Conservation (phyloP, 352 stramenopile genomes). For the Phytophthora syringae region DNA sequence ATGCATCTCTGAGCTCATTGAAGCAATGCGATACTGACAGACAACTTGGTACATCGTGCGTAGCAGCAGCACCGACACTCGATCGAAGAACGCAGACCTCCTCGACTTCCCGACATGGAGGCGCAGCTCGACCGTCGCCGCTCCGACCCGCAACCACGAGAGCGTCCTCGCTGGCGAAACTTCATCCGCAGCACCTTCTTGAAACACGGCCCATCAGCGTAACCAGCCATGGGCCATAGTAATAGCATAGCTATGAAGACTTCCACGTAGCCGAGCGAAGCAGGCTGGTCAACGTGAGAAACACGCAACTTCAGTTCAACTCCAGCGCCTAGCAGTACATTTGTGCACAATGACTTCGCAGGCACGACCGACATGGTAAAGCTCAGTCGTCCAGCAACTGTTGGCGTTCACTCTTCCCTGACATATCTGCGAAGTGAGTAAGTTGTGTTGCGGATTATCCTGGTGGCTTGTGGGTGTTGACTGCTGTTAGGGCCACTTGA, state of each 20-base stretch:
- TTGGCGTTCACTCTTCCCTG: no score
- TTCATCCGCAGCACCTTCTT: slow-evolving; percentile 39
- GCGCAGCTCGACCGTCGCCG: slow-evolving; percentile 28
- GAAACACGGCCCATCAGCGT: neutral
- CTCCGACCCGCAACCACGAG: slow-evolving; percentile 23
- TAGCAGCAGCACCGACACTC: slow-evolving; percentile 28
- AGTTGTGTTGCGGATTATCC: no score
- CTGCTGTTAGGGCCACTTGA: no score
- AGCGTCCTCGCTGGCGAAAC: slow-evolving; percentile 30
- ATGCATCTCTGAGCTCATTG: neutral
- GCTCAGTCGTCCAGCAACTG: no score
- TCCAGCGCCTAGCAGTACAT: no score
- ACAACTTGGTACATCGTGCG: neutral
- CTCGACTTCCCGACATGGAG: slow-evolving; percentile 10
- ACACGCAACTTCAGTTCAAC: neutral
- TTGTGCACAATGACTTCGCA: no score
- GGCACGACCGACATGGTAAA: no score
- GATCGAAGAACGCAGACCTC: slow-evolving; percentile 24
- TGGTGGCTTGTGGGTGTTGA: no score
- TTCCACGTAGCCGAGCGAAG: no score
- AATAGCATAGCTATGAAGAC: neutral
- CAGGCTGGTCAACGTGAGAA: neutral
- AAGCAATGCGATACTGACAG: neutral
- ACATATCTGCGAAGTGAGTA: no score
- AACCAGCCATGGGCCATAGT: neutral